Evolutionary conservation across 2,329 filamentous ascomycete genomes (phyloP), one percentile per base, ranked within the genome.

Genomic region (Beauveria pseudobassiana): DNA sequence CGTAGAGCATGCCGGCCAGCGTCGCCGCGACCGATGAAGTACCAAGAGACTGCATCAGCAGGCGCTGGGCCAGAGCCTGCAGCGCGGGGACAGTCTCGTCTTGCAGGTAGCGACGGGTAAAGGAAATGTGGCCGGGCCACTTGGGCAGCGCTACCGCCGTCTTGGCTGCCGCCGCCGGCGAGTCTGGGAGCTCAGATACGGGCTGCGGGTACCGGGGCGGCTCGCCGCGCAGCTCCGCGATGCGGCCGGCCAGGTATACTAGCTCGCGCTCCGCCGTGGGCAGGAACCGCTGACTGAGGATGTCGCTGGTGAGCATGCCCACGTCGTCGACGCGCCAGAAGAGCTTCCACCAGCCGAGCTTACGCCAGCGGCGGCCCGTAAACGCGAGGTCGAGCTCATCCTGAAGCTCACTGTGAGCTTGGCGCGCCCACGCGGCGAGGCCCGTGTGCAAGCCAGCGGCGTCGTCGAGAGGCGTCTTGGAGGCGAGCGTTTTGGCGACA

Each of bases 321-420:
- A 97, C 91, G 69, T 97, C 93, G 70, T 98, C 93, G 26, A 95
- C 92, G 22, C 91, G 86, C 92, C 92, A 96, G 71, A 96, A 92
- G 0, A 98, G 82, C 72, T 96, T 96, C 89, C 91, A 97, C 93
- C 93, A 98, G 18, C 87, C 83, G 4, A 96, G 79, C 65, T 89
- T 88, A 28, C 85, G 83, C 93, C 93, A 97, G 45, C 86, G 81
- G 20, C 78, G 81, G n/a, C 89, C 86, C 0, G 83, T 79, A 67
- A 97, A 93, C 0, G 91, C 92, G 50, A 85, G 76, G 65, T 93
- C 88, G 2, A 97, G 83, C 67, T 92, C 84, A 56, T 88, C 83
- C 64, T 91, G 90, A 8, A 98, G 81, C 73, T 98, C 93, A 1
- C 86, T 82, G 71, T 98, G 93, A 0, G 90, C 91, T 24, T 80